phyloP scores from a whole-genome alignment of 2,329 filamentous ascomycete genomes.

The Sclerotinia subarctica region DNA sequence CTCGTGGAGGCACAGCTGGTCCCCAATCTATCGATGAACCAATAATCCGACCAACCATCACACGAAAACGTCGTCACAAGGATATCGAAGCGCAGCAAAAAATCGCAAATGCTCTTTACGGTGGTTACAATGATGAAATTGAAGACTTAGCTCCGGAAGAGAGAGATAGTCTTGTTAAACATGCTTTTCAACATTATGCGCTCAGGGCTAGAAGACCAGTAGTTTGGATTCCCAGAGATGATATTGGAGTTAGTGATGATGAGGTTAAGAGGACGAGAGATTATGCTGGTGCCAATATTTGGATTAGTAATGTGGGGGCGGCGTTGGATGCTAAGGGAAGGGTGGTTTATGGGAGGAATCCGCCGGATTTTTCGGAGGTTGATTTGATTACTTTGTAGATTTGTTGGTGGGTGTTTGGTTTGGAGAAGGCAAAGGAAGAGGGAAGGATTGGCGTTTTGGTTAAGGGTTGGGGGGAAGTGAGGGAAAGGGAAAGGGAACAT shows the following conservation, averaged over 20 bases:
- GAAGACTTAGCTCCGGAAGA: conserved; percentile 91
- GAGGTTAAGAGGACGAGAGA: conserved; percentile 78
- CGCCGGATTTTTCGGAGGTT: conserved; percentile 84
- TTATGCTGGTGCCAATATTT: conserved; percentile 57
- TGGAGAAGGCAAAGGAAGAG: background rate
- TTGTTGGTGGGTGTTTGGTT: background rate
- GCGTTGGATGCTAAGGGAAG: conserved; percentile 79
- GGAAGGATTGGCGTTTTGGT: background rate
- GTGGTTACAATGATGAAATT: conserved; percentile 85
- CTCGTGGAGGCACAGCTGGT: conserved; percentile 48
- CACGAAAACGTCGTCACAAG: conserved; percentile 46
- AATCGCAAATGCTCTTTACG: conserved; percentile 79
- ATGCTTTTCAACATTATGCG: conserved; percentile 88
- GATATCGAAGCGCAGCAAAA: conserved; percentile 69
- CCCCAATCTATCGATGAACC: conserved; percentile 32
- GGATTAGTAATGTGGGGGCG: conserved; percentile 92
- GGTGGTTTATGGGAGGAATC: conserved; percentile 80
- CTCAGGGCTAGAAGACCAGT: conserved; percentile 79
- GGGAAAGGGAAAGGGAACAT: background rate
- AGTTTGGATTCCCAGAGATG: conserved; percentile 91
- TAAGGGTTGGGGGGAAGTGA: no score
- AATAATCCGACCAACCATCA: conserved; percentile 16
- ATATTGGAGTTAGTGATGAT: conserved; percentile 85
- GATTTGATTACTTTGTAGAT: conserved; percentile 75
- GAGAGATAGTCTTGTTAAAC: conserved; percentile 76